These are phyloP conservation scores for Baorangia bicolor DNA, from an alignment of 768 basidiomycete genomes.

Conservation along the genomic window DNA sequence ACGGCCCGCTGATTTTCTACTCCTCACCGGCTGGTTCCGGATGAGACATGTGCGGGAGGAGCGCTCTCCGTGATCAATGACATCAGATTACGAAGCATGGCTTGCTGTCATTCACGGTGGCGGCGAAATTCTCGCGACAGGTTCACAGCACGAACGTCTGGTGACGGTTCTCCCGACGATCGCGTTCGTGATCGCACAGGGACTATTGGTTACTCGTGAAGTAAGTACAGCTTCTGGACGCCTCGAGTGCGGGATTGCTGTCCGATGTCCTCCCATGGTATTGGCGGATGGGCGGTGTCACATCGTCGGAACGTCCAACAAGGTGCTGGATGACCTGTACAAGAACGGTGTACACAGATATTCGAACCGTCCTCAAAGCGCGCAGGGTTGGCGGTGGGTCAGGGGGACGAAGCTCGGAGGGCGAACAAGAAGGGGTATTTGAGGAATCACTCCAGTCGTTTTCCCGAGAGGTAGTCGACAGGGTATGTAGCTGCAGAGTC, in stretches of 20 bases:
- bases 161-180: conserved; percentile 14
- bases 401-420: not conserved
- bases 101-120: conserved; percentile 29
- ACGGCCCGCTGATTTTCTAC: not conserved
- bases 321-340: conserved; percentile 55
- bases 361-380: conserved; percentile 6
- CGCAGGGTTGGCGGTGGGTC: conserved; percentile 47
- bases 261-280: conserved; percentile 58
- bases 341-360: conserved; percentile 52
- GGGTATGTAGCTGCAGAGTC: not conserved
- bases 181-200: conserved; percentile 44
- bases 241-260: conserved; percentile 52
- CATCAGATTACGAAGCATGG: not conserved
- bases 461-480: not conserved
- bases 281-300: conserved; percentile 61
- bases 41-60: not conserved
- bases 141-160: conserved; percentile 16
- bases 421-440: not conserved
- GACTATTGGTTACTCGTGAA: conserved; percentile 54
- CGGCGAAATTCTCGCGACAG: conserved; percentile 17
- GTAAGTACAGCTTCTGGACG: conserved; percentile 52
- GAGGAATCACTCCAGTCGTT: not conserved
- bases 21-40: not conserved
- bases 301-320: conserved; percentile 45
- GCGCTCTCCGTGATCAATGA: conserved; percentile 26